A percentile compares a stretch with the other conserved stretches of the same genome.
These are phyloP conservation scores for Hemileccinum rubropunctum DNA, from an alignment of 768 basidiomycete genomes.

Conservation along the genomic window DNA sequence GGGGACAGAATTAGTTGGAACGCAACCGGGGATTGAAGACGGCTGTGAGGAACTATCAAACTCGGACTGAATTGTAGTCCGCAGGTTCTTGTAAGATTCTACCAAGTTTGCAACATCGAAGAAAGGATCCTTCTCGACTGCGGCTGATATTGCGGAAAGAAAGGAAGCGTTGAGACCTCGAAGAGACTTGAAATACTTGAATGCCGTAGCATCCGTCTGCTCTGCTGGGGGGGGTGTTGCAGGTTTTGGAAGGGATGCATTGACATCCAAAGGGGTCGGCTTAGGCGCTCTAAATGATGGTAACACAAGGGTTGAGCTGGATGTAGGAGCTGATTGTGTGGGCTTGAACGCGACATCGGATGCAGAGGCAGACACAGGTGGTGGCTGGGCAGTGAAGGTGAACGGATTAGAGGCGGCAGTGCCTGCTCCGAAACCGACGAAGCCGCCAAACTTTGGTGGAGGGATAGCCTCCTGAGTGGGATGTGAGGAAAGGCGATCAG, in stretches of 20 bases:
- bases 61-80: conserved; percentile 54
- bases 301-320: conserved; percentile 23
- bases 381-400: conserved; percentile 36
- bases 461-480: conserved; percentile 23
- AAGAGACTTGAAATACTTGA: conserved; percentile 66
- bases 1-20: conserved; percentile 12
- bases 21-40: conserved; percentile 1
- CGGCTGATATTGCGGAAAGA: conserved; percentile 52
- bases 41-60: conserved; percentile 40
- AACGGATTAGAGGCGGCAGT: conserved; percentile 34
- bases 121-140: conserved; percentile 69
- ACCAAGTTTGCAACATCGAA: conserved; percentile 55
- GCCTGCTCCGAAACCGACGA: conserved; percentile 49
- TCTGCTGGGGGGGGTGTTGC: conserved; percentile 19
- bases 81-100: conserved; percentile 57
- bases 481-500: conserved; percentile 16
- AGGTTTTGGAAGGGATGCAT: conserved; percentile 12
- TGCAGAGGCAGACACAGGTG: conserved; percentile 11
- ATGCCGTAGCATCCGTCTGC: conserved; percentile 32
- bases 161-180: conserved; percentile 73
- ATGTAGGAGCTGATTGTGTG: neutral
- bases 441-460: conserved; percentile 48
- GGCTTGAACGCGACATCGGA: conserved; percentile 10
- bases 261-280: conserved; percentile 28
- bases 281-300: conserved; percentile 1